These are phyloP conservation scores for Elymus sibiricus DNA, from an alignment of 176 grass and related monocot species.

Conservation along the genomic window DNA sequence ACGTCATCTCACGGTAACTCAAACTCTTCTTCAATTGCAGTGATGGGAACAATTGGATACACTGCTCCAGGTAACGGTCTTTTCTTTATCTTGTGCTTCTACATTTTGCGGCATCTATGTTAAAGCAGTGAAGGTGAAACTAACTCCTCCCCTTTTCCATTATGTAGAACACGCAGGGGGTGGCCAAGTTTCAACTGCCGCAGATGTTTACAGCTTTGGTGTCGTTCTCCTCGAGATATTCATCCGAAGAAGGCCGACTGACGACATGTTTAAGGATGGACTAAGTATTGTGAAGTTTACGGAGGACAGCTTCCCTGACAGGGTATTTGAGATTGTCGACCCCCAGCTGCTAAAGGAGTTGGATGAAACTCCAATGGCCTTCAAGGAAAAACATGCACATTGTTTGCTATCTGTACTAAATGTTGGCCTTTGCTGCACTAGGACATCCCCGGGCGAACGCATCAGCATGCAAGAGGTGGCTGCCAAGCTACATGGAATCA, in stretches of 20 bases:
- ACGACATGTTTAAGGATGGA: neutral
- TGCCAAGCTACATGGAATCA: no score
- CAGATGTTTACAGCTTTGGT: neutral
- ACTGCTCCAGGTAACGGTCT: neutral
- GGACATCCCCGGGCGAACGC: no score
- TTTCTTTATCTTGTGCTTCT: neutral
- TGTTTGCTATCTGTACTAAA: no score
- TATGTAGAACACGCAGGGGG: neutral
- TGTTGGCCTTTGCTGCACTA: no score
- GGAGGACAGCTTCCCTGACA: neutral
- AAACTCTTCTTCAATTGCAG: neutral
- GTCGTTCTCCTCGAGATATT: neutral
- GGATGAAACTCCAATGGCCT: no score
- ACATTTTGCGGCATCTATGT: neutral
- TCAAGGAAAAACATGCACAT: no score
- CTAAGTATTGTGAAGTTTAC: neutral
- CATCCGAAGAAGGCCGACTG: neutral
- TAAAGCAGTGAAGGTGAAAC: neutral
- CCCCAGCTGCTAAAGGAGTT: neutral
- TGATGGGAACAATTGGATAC: neutral
- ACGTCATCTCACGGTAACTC: neutral
- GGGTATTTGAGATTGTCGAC: neutral
- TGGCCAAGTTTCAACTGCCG: neutral
- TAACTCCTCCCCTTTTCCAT: no score
- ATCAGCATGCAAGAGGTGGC: no score